These are phyloP conservation scores for Cyberlindnera lachancei DNA, from an alignment of 805 yeast species.

Conservation along the genomic window DNA sequence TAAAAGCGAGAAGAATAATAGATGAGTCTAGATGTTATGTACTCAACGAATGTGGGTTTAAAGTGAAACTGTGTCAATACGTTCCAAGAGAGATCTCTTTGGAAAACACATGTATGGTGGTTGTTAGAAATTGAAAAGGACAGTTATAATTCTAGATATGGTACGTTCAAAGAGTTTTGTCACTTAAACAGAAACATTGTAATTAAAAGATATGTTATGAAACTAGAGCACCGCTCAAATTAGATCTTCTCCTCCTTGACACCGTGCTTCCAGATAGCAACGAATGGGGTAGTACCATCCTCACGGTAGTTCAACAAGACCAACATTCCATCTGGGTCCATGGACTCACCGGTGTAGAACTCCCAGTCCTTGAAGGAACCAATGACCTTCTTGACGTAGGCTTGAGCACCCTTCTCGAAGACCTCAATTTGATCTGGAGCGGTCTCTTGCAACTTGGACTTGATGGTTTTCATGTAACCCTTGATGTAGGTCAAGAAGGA, in stretches of 20 bases:
- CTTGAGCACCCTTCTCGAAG: constrained; percentile 96
- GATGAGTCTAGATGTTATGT: constrained; percentile 65
- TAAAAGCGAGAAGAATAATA: constrained; percentile 59
- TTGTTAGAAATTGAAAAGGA: constrained; percentile 7
- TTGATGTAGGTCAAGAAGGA: constrained; percentile 94
- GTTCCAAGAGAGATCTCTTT: constrained; percentile 49
- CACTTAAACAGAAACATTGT: too few species aligned
- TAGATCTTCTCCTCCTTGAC: constrained; percentile 83
- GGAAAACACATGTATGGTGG: constrained; percentile 59
- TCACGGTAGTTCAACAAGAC: constrained; percentile 99
- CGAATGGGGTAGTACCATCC: constrained; percentile 97
- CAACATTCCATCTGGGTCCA: constrained; percentile 99
- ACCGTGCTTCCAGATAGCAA: constrained; percentile 99
- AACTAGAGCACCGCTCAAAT: too few species aligned
- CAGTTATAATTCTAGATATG: constrained; percentile 29
- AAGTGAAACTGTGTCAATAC: constrained; percentile 50
- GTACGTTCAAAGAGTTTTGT: too few species aligned
- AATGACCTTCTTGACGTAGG: constrained; percentile 93
- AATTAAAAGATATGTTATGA: too few species aligned
- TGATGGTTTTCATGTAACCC: constrained; percentile 97
- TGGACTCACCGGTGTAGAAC: constrained; percentile 98
- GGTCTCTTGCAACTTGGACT: constrained; percentile 82
- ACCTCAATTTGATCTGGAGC: constrained; percentile 80
- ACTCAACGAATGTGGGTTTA: constrained; percentile 31
- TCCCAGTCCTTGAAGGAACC: constrained; percentile 98